Evolutionary conservation across 2,329 filamentous ascomycete species (phyloP), one percentile per base, ranked within the genome.

Genomic region (Alternaria burnsii): DNA sequence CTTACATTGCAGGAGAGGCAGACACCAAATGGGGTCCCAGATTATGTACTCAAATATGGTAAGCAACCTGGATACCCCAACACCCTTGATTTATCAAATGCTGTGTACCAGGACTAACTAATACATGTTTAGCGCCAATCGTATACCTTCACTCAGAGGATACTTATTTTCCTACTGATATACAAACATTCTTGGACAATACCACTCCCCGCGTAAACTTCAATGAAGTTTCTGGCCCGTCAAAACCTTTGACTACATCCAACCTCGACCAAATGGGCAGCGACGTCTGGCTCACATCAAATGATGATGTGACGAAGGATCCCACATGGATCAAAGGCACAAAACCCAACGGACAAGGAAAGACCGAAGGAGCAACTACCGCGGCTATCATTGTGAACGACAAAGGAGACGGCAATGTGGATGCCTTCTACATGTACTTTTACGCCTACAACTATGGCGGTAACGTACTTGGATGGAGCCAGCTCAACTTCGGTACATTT

Each of bases 381-480:
- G 82, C 81, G 38, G 81, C 81, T 0, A 82, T 90, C 32, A 84
- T 91, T 20, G 81, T 88, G 5, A 85, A 83, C 56, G 82, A 88
- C 65, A 86, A 88, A 60, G 84, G 83, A 0, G 77, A 82, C 52
- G 80, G 80, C 24, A 80, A 78, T 4, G 76, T 88, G 3, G 86
- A 89, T 76, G 87, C 82, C 0, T 89, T 88, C 69, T 89, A 88
- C 75, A 86, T 88, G 72, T 88, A 87, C 69, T 89, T 88, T 67
- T 87, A 86, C 68, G 82, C 85, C 22, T 86, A 82, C 72, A 85
- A 87, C 64, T 82, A 82, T 66, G 86, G 86, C 16, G 84, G 86
- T 30, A 80, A 75, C 1, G 82, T 86, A 1, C 61, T 85, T 1
- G 79, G 78, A 1, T 59, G 68, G 44, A 63, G 61, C 3, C 42